phyloP scores from a whole-genome alignment of 176 grass and related monocot species.

The Musa schizocarpa region DNA sequence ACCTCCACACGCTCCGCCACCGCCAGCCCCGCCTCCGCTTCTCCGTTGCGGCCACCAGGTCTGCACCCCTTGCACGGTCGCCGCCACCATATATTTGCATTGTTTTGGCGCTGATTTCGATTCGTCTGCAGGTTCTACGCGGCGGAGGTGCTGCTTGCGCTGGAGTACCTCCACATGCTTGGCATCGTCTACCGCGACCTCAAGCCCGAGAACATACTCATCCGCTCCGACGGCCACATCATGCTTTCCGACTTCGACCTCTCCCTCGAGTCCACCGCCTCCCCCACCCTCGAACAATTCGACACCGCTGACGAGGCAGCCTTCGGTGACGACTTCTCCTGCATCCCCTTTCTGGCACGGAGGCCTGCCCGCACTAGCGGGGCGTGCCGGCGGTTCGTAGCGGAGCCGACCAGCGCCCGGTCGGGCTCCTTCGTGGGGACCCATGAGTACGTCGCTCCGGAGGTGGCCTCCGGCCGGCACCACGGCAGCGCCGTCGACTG shows the following conservation, averaged over 20 bases:
- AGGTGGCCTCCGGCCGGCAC: slow-evolving; percentile 60
- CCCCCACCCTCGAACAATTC: slow-evolving; percentile 44
- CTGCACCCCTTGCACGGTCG: neutral
- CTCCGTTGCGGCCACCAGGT: slow-evolving; percentile 56
- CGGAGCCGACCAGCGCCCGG: slow-evolving; percentile 64
- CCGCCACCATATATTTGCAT: neutral
- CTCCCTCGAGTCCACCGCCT: slow-evolving; percentile 75
- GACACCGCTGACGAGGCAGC: neutral
- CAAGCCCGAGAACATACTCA: slow-evolving; percentile 96
- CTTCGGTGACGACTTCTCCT: slow-evolving; percentile 17
- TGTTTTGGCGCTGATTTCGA: neutral
- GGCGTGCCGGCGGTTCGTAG: slow-evolving; percentile 45
- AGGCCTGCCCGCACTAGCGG: neutral
- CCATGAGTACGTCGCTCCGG: slow-evolving; percentile 90
- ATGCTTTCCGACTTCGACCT: slow-evolving; percentile 99
- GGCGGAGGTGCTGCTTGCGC: slow-evolving; percentile 74
- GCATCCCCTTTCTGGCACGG: slow-evolving; percentile 38
- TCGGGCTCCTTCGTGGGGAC: slow-evolving; percentile 89
- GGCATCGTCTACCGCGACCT: slow-evolving; percentile 98
- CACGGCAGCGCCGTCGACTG: slow-evolving; percentile 92
- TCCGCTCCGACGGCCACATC: slow-evolving; percentile 88
- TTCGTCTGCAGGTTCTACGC: slow-evolving; percentile 57
- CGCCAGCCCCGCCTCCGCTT: slow-evolving; percentile 61
- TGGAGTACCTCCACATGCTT: slow-evolving; percentile 98
- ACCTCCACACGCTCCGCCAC: slow-evolving; percentile 87